Base-by-base conservation (phyloP, 1,284 basidiomycete genomes). In the Ceratobasidium sp. region DNA sequence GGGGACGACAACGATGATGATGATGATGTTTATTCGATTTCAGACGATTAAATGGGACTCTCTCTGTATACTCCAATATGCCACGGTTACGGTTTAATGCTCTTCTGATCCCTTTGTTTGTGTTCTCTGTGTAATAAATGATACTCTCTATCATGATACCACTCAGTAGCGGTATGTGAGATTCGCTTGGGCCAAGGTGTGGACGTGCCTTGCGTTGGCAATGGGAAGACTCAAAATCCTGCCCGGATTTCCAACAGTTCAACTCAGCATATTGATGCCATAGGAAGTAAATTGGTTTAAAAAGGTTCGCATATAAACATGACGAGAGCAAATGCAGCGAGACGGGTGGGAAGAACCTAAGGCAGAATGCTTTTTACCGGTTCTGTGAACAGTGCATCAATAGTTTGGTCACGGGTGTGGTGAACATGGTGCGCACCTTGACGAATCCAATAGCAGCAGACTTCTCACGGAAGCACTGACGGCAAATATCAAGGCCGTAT, bases 381-480 rank as follows among this genome's bases (percentile, higher is more conserved):
- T 74, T 75, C 75, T 76, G 52, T 45, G 67, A 39, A 50, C 8
- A 28, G 28, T 39, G 14, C 48, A 50, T 60, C 3, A 55, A 30
- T 39, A n/a, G 36, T 26, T 10, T 16, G 8, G 57, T 4, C 10
- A 8, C 30, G 23, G 26, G 18, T 61, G 36, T 16, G 58, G 36
- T 18, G n/a, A 34, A 41, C 48, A 53, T 21, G 59, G 12, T 26
- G 78, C 87, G 78, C 78, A 95, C 94, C 93, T 97, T 97, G 82
- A 87, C 85, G 87, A 97, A 97, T 76, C 95, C 96, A 80, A 97
- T 97, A 77, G 92, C 91, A 78, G 89, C 87, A 75, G 93, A 88
- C 85, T 96, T 96, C 86, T 97, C 96, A 79, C 96, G 92, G 92
- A 97, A 97, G 85, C 95, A 97, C 84, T 97, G 95, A 83, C 95